Percentiles rank a stretch among this genome's conserved stretches.
Evolutionary conservation across 257 asterid genomes (phyloP).

Genomic region (Fraxinus cuspidata): DNA sequence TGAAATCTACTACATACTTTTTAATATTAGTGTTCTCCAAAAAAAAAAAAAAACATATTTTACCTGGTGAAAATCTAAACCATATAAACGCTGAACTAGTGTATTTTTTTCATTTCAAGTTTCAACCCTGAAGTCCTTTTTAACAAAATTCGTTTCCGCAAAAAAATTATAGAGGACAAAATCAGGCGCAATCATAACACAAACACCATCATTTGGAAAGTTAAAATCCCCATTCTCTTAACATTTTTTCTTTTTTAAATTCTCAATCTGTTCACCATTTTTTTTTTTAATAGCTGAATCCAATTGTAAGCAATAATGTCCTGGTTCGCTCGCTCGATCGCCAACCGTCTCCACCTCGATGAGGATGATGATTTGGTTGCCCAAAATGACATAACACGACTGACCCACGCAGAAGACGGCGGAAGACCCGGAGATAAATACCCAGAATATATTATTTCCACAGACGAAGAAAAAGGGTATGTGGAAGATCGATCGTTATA

Average conservation of each 20-base stretch:
- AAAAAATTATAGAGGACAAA: background rate
- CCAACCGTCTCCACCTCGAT: conserved; percentile 75
- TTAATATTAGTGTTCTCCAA: no score
- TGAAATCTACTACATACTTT: no score
- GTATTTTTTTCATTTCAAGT: no score
- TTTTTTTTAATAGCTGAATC: background rate
- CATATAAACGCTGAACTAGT: no score
- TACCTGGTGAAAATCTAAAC: no score
- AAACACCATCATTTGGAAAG: conserved; percentile 17
- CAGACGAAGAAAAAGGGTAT: conserved; percentile 37
- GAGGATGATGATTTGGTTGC: conserved; percentile 33
- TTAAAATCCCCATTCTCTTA: background rate
- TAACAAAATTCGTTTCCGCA: background rate
- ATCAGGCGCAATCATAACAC: conserved; percentile 10
- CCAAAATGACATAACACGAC: conserved; percentile 28
- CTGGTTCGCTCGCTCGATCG: conserved; percentile 90
- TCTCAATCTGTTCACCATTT: conserved; percentile 26
- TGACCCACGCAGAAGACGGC: conserved; percentile 18
- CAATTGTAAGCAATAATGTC: conserved; percentile 55
- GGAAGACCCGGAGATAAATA: conserved; percentile 26
- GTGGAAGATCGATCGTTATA: conserved; percentile 36
- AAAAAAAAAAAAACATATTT: no score
- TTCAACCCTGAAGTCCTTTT: background rate
- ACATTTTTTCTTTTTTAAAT: conserved; percentile 8
- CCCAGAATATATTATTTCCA: conserved; percentile 19